Base-by-base conservation (phyloP, 257 asterid species). In the Nicotiana attenuata region DNA sequence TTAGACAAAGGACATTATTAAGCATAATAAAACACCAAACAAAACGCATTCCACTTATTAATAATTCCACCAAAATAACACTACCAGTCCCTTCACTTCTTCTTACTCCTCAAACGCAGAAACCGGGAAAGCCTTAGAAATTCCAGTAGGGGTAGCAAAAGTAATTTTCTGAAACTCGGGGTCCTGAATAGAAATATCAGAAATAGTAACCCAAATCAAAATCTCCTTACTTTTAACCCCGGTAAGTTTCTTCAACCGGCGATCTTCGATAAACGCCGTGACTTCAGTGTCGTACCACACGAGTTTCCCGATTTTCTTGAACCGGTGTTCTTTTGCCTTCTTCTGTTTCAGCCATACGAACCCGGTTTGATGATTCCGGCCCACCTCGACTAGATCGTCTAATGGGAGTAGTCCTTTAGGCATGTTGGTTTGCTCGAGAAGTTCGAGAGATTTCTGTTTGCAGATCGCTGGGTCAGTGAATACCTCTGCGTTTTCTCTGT, bases 201-300 rank as follows among this genome's bases (percentile, higher is more conserved):
- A 81, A 50, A 92, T 77, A 1, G 93, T 88, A 66, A 94, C 26
- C 97, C 98, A 94, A 81, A 94, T 73, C 84, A 92, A 88, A 33
- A 94, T 41, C 85, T 92, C 97, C 91, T 91, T 94, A 84, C 94
- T 87, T 87, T 91, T 90, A 33, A 94, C 95, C 24, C 98, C 98
- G 0, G 90, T 92, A 47, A 94, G 82, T 65, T 85, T 87, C 85
- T 87, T 90, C 98, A 94, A 92, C 88, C 87, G 83, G 24, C 92
- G 91, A 61, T 92, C 89, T 84, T 91, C 90, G 29, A 94, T 89
- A 66, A 90, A 88, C 50, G 91, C 92, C 65, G 97, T 90, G 61
- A 94, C 92, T 77, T 86, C 92, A 17, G 87, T 82, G 66, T 92
- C 97, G 85, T 91, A 91, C 87, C 90, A 87, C 2, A 91, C 97